Conservation (phyloP, 148 eudicot species). For the Rhododendron griersonianum region DNA sequence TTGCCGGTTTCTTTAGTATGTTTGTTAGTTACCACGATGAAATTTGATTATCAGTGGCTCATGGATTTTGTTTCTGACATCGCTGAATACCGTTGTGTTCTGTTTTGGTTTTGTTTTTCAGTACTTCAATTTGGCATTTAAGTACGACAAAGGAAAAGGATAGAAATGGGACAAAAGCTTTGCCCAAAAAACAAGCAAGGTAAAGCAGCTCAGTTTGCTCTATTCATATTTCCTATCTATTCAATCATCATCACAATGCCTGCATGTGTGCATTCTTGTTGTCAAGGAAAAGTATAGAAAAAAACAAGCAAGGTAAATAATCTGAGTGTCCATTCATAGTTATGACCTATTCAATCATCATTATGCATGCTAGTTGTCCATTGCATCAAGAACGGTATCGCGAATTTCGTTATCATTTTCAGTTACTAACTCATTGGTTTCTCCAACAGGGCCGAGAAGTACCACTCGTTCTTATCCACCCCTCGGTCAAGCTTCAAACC, state of each 20-base stretch:
- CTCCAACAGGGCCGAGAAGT: slow-evolving; percentile 32
- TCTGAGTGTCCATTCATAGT: neutral
- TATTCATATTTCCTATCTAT: neutral
- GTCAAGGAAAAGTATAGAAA: neutral
- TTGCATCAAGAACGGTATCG: neutral
- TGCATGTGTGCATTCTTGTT: neutral
- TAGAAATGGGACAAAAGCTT: too few relatives aligned
- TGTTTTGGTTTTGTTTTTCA: neutral
- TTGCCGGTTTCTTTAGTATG: neutral
- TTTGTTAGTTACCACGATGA: neutral
- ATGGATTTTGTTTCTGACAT: slow-evolving; percentile 1
- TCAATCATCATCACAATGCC: neutral
- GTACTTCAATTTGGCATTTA: neutral
- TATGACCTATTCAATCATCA: neutral
- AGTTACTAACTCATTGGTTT: neutral
- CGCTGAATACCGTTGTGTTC: neutral
- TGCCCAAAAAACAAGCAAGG: neutral
- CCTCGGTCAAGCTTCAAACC: slow-evolving; percentile 39
- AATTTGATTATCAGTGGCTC: neutral
- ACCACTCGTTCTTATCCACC: slow-evolving; percentile 33
- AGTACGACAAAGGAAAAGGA: neutral
- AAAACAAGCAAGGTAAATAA: neutral
- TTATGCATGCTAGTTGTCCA: neutral
- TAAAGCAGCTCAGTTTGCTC: neutral
- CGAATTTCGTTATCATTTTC: neutral